Evolutionary conservation across 139 green algal genomes (phyloP), one percentile per base, ranked within the genome.

Genomic region (Nannochloris sp.): DNA sequence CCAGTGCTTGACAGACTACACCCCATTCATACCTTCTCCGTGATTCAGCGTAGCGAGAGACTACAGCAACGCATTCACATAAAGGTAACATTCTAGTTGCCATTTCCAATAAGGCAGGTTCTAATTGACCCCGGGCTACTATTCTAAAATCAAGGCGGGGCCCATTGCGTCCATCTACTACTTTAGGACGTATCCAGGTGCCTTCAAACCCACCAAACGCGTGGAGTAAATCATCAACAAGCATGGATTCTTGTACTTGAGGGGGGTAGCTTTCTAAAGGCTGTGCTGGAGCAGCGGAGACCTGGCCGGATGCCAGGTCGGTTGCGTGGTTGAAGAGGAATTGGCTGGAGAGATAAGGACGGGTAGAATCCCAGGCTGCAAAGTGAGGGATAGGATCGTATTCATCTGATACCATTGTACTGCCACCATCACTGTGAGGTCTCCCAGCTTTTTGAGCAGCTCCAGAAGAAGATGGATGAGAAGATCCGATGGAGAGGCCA

Each of bases 201-300:
- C 83, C 87, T 7, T 73, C 78, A 6, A 85, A 56, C 9, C 90
- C 89, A 75, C 90, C 74, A 75, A 96, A 92, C 4, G 79, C 83
- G 13, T 74, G 83, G 36, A 97, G 76, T 62, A 97, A 64, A 70
- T 96, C 90, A 37, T 90, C 80, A 47, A 96, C 78, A n/a, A 96
- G 25, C 5, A 85, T 38, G 10, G 73, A 48, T 60, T 85, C 78
- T 42, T 85, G 78, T 4, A 76, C 63, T 12, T 56, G 61, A 37
- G 66, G 62, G 2, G 61, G 51, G 45, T 68, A 83, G 4, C 15
- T 60, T n/a, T 48, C 59, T 6, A 83, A 48, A 2, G 38, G 30
- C 27, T 60, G 51, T 9, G 27, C 27, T 29, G 23, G 32, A 15
- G 61, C 30, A 9, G 35, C 25, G 5, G 55, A 14, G 23, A 53